Evolutionary conservation across 2,329 filamentous ascomycete species (phyloP).

Genomic region (Eutypa lata): DNA sequence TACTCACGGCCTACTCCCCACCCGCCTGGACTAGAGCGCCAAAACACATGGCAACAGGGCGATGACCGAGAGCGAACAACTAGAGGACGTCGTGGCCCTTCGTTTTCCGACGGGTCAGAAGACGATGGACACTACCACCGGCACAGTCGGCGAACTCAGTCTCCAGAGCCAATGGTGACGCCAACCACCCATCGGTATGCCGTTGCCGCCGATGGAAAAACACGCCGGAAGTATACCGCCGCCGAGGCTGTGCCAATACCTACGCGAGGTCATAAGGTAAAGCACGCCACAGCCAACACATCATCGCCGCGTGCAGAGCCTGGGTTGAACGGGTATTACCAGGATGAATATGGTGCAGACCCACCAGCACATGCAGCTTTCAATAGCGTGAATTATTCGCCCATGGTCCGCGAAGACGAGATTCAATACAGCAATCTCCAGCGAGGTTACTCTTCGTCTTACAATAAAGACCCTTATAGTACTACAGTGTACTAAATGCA

Average conservation of each 20-base stretch:
- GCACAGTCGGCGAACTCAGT: conserved; percentile 19
- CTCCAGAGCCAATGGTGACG: conserved; percentile 9
- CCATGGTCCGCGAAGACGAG: conserved; percentile 6
- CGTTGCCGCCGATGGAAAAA: conserved; percentile 1
- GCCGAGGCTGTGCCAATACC: background rate
- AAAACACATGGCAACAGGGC: conserved; percentile 18
- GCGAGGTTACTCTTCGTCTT: conserved; percentile 8
- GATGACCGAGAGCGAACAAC: conserved; percentile 19
- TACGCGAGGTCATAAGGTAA: conserved; percentile 4
- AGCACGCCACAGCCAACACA: conserved; percentile 16
- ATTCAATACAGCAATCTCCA: conserved; percentile 15
- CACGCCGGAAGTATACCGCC: conserved; percentile 1
- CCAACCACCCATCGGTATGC: background rate
- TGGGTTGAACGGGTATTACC: conserved; percentile 11
- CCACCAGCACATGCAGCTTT: conserved; percentile 8
- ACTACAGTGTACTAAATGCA: background rate
- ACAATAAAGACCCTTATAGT: conserved; percentile 3
- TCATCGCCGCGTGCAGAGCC: conserved; percentile 14
- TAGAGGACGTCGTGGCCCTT: conserved; percentile 13
- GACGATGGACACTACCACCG: conserved; percentile 20
- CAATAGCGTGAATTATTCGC: conserved; percentile 15
- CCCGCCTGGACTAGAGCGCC: conserved; percentile 14
- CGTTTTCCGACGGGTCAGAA: conserved; percentile 21
- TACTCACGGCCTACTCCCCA: conserved; percentile 16
- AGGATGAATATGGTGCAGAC: conserved; percentile 17